Evolutionary conservation across 768 basidiomycete genomes (phyloP).

Genomic region (Leucosporidium creatinivorum): DNA sequence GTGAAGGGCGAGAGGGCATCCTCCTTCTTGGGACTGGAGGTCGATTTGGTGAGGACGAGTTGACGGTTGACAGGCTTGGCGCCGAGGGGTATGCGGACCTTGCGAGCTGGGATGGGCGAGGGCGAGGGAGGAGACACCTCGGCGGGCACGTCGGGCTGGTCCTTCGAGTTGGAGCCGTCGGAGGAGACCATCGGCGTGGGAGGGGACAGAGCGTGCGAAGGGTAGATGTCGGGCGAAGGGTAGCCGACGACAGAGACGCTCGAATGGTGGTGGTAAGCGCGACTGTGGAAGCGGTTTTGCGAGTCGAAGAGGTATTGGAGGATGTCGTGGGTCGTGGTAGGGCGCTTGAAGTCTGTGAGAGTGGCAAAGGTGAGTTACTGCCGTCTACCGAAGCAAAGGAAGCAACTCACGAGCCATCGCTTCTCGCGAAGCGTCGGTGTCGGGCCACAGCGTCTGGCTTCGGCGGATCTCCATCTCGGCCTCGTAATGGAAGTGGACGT

Average conservation of each 20-base stretch:
- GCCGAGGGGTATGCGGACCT: slow-evolving; percentile 3
- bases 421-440: slow-evolving; percentile 25
- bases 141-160: neutral
- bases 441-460: slow-evolving; percentile 14
- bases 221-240: neutral
- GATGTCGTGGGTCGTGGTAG: slow-evolving; percentile 13
- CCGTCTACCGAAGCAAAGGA: no score
- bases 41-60: slow-evolving; percentile 1
- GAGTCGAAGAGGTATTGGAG: slow-evolving; percentile 29
- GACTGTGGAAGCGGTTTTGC: slow-evolving; percentile 18
- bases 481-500: slow-evolving; percentile 8
- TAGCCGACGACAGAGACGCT: neutral
- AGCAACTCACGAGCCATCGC: slow-evolving; percentile 6
- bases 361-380: neutral
- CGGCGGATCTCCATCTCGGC: slow-evolving; percentile 20
- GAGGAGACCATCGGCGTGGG: slow-evolving; percentile 9
- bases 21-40: slow-evolving; percentile 7
- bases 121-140: neutral
- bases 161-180: neutral
- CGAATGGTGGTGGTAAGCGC: neutral
- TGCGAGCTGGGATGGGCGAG: neutral
- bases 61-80: slow-evolving; percentile 16
- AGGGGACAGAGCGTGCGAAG: slow-evolving; percentile 11
- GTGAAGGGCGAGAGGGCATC: slow-evolving; percentile 23
- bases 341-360: slow-evolving; percentile 15